These are phyloP conservation scores for Fusarium robinianum DNA, from an alignment of 2,329 filamentous ascomycete species.

Conservation along the genomic window DNA sequence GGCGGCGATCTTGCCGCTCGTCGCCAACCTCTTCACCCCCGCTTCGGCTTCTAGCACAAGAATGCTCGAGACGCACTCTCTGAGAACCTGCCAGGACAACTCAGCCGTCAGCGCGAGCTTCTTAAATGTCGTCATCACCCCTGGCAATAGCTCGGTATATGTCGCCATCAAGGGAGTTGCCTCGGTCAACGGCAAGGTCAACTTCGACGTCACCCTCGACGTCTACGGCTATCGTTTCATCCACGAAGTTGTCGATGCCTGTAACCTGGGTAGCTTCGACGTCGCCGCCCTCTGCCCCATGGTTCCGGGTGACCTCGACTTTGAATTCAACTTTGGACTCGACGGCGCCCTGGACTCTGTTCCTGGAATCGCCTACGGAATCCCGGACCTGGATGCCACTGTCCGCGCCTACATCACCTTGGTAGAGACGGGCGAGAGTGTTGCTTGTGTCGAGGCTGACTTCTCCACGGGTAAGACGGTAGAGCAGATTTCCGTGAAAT, in stretches of 20 bases:
- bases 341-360: conserved; percentile 64
- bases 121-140: conserved; percentile 83
- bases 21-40: conserved; percentile 13
- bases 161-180: conserved; percentile 82
- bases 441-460: conserved; percentile 85
- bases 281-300: conserved; percentile 85
- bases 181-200: conserved; percentile 78
- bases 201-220: conserved; percentile 73
- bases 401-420: conserved; percentile 81
- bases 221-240: conserved; percentile 82
- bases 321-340: conserved; percentile 70
- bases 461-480: conserved; percentile 93
- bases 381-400: conserved; percentile 88
- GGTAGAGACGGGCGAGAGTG: conserved; percentile 61
- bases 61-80: conserved; percentile 78
- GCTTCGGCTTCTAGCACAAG: conserved; percentile 60
- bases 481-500: conserved; percentile 83
- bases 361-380: conserved; percentile 82
- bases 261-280: conserved; percentile 56
- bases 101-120: conserved; percentile 85
- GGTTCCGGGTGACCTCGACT: conserved; percentile 78
- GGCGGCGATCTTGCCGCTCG: conserved; percentile 20
- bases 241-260: conserved; percentile 73
- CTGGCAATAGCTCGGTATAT: conserved; percentile 70
- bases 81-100: conserved; percentile 81